Evolutionary conservation across 352 stramenopile species (phyloP), one percentile per base, ranked within the genome.

Genomic region (Elongisporangium prolatum): DNA sequence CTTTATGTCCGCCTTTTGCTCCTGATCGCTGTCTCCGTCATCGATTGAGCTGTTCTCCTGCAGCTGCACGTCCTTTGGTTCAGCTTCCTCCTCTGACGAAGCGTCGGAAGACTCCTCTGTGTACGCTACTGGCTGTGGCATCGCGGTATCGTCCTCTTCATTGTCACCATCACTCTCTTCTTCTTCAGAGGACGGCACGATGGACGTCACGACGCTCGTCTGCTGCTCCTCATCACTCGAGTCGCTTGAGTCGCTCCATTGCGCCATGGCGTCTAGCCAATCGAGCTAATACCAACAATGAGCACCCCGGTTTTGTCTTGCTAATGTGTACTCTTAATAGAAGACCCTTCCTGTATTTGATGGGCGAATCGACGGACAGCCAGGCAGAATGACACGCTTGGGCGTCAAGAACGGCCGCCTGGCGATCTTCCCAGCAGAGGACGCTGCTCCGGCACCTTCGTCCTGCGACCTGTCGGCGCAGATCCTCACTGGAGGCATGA

Each of bases 331-430:
- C 34, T 13, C 17, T 4, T 11, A 44, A 44, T 17, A 44, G 34
- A 44, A 44, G 34, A 44, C 34, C 34, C 34, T 11, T 17, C 11
- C 9, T 44, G 28, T 44, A 44, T 44, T 44, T 44, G 34, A 44
- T 17, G 34, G 34, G 10, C 10, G 34, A 44, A 44, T 44, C 34
- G 34, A 44, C 34, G 34, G 34, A 9, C 56, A 21, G 24, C 24
- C 24, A 34, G 24, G 24, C 24, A 73, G 66, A 54, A 66, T 72
- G 56, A 55, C 69, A 50, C 61, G 57, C 13, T 63, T 93, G 13
- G 83, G 83, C 50, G 61, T 93, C n/a, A 86, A 87, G 66, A 74
- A 77, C 24, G 77, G 80, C 20, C 63, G 74, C 50, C 63, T 93
- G 54, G 60, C 56, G 50, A 60, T 93, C 50, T 77, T 91, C 59